A percentile compares a stretch with the other conserved stretches of the same genome.
Conservation (phyloP, 1,284 basidiomycete genomes). For the Cutaneotrichosporon sp. region DNA sequence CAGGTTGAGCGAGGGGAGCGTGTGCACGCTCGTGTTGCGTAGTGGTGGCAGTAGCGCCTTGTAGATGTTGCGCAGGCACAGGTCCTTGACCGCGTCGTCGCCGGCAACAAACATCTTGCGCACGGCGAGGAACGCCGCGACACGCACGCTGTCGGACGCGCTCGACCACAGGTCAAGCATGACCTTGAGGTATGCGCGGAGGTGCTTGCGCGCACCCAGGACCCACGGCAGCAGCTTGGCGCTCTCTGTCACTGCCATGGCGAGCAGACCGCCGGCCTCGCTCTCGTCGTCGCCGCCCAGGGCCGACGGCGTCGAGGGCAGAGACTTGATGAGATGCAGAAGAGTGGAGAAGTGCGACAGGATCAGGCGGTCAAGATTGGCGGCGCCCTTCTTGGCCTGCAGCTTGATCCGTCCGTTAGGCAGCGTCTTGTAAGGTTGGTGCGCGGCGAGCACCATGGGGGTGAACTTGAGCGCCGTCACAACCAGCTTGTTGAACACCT, state of each 20-base stretch:
- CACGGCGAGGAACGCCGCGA: conserved; percentile 83
- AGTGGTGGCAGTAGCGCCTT: conserved; percentile 71
- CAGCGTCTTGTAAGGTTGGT: conserved; percentile 79
- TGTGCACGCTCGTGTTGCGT: conserved; percentile 74
- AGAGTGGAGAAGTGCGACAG: conserved; percentile 84
- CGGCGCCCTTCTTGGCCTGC: conserved; percentile 52
- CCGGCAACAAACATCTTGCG: conserved; percentile 71
- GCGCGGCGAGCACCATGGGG: conserved; percentile 79
- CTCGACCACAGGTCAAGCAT: conserved; percentile 78
- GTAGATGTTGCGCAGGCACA: conserved; percentile 72
- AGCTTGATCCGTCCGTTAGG: conserved; percentile 67
- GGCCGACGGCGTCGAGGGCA: conserved; percentile 55
- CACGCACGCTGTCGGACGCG: conserved; percentile 72
- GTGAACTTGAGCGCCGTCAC: conserved; percentile 84
- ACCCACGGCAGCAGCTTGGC: conserved; percentile 83
- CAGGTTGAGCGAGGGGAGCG: conserved; percentile 85
- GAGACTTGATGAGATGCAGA: conserved; percentile 68
- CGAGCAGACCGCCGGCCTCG: conserved; percentile 51
- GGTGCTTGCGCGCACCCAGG: conserved; percentile 70
- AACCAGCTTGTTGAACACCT: conserved; percentile 89
- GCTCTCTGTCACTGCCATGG: conserved; percentile 72
- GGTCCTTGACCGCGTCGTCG: conserved; percentile 77
- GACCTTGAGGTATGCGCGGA: conserved; percentile 79
- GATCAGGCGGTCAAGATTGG: conserved; percentile 77
- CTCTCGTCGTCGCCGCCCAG: conserved; percentile 32